phyloP scores from a whole-genome alignment of 768 basidiomycete species.

The Phlegmacium glaucopus region DNA sequence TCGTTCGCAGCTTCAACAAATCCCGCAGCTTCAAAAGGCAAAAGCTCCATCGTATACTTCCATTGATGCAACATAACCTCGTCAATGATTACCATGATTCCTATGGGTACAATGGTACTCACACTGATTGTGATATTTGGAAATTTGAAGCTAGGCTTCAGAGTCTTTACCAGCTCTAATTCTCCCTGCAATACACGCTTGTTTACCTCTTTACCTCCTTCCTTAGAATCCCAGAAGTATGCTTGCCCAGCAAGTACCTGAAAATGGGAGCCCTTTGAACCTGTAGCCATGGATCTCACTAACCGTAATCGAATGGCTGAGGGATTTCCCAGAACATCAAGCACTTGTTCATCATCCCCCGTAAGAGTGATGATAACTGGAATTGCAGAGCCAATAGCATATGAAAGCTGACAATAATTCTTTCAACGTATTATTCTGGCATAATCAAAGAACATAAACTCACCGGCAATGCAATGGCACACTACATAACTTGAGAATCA shows the following conservation, averaged over 20 bases:
- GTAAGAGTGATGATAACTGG: conserved; percentile 47
- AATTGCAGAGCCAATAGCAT: conserved; percentile 47
- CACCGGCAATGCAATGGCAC: conserved; percentile 46
- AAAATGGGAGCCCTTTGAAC: conserved; percentile 50
- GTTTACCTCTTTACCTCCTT: conserved; percentile 21
- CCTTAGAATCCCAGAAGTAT: conserved; percentile 48
- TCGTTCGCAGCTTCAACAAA: conserved; percentile 27
- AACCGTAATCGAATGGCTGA: conserved; percentile 39
- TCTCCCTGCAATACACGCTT: conserved; percentile 46
- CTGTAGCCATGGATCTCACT: conserved; percentile 44
- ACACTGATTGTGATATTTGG: conserved; percentile 46
- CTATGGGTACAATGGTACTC: conserved; percentile 15
- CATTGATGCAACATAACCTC: background rate
- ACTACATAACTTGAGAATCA: conserved; percentile 24
- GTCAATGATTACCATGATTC: background rate
- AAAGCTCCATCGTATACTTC: conserved; percentile 44
- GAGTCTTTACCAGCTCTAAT: conserved; percentile 39
- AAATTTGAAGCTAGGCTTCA: conserved; percentile 41
- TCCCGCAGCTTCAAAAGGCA: conserved; percentile 39
- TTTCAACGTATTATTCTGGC: conserved; percentile 3
- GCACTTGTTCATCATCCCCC: conserved; percentile 41
- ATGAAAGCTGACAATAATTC: conserved; percentile 37
- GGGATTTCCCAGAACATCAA: conserved; percentile 45
- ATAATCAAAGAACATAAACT: conserved; percentile 19
- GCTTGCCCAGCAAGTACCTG: conserved; percentile 36